Conservation (phyloP, 768 basidiomycete genomes). For the Tylopilus balloui region DNA sequence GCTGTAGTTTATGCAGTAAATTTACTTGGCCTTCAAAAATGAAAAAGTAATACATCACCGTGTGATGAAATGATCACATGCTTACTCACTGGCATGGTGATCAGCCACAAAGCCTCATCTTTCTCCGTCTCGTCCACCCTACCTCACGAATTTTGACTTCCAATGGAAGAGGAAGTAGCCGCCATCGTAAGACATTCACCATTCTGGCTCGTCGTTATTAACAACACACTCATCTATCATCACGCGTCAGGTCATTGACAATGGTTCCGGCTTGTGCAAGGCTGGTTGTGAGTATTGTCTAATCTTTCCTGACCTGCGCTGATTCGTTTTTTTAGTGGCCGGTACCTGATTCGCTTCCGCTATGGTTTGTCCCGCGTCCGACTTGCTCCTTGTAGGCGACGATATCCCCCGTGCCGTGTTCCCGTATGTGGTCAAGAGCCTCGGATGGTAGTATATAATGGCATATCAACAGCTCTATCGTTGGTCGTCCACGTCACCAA, state of each 20-base stretch:
- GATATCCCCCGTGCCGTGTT: conserved; percentile 92
- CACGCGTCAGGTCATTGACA: conserved; percentile 76
- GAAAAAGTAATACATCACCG: too few relatives aligned
- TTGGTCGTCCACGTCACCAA: conserved; percentile 90
- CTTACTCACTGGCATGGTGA: not conserved
- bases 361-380: not conserved
- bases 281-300: conserved; percentile 78
- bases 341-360: conserved; percentile 36
- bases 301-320: conserved; percentile 16
- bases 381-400: conserved; percentile 52
- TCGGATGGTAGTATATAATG: conserved; percentile 11
- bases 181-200: conserved; percentile 39
- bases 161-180: conserved; percentile 66
- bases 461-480: conserved; percentile 62
- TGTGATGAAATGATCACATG: too few relatives aligned
- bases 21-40: too few relatives aligned
- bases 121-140: conserved; percentile 19
- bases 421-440: conserved; percentile 59
- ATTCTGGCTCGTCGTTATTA: not conserved
- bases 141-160: conserved; percentile 21
- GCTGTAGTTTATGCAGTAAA: too few relatives aligned
- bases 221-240: not conserved
- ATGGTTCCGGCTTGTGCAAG: conserved; percentile 99
- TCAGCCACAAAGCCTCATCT: conserved; percentile 7
- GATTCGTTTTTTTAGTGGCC: conserved; percentile 47